phyloP scores from a whole-genome alignment of 2,329 filamentous ascomycete species.

The Colletotrichum filicis region DNA sequence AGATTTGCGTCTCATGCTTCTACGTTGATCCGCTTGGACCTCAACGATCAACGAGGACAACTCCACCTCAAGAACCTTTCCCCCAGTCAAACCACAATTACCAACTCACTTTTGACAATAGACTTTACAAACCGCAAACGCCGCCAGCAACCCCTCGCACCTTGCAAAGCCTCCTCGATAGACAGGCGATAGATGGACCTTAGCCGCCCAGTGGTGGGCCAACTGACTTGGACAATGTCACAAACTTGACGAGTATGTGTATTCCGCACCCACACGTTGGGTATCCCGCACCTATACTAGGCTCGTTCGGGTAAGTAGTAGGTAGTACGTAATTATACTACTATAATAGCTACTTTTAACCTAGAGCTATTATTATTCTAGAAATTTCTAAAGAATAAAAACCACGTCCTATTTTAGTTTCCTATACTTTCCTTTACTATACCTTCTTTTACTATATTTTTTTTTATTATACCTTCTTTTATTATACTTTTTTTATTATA shows the following conservation, averaged over 20 bases:
- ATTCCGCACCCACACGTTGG: too few relatives aligned
- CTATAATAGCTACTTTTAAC: too few relatives aligned
- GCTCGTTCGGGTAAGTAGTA: too few relatives aligned
- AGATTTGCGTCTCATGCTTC: background rate
- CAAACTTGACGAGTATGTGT: background rate
- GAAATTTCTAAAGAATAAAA: too few relatives aligned
- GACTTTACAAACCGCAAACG: background rate
- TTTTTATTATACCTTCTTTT: too few relatives aligned
- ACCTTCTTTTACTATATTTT: too few relatives aligned
- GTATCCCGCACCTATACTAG: too few relatives aligned
- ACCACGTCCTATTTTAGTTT: too few relatives aligned
- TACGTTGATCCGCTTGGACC: background rate
- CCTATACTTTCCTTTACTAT: too few relatives aligned
- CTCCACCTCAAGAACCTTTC: background rate
- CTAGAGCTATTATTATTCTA: too few relatives aligned
- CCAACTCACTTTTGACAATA: background rate
- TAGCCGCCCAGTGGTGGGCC: conserved; percentile 1
- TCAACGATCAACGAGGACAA: background rate
- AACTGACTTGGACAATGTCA: background rate
- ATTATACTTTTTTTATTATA: too few relatives aligned
- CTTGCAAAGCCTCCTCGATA: background rate
- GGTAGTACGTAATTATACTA: too few relatives aligned
- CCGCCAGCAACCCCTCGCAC: background rate
- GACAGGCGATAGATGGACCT: background rate
- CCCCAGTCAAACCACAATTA: background rate